A percentile compares a stretch with the other conserved stretches of the same genome.
phyloP scores from a whole-genome alignment of 345 rosid species.

The Dimocarpus longan region DNA sequence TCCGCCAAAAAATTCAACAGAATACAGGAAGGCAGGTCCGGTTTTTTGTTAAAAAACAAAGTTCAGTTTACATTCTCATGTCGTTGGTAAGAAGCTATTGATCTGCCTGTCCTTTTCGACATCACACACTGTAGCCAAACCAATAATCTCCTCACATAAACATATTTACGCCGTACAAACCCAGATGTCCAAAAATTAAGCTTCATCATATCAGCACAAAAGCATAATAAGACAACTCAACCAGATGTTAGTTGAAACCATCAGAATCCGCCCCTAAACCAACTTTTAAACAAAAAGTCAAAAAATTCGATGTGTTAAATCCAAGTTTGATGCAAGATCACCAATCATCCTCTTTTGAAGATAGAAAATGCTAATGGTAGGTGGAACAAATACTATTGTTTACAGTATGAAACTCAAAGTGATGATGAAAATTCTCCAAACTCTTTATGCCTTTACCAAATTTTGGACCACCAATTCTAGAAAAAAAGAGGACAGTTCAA shows the following conservation, averaged over 20 bases:
- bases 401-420: constrained; percentile 30
- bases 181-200: background rate
- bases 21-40: background rate
- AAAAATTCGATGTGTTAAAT: background rate
- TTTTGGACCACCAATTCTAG: constrained; percentile 49
- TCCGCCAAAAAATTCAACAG: background rate
- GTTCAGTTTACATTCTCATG: background rate
- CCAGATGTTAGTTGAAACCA: background rate
- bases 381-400: constrained; percentile 29
- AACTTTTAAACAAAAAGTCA: background rate
- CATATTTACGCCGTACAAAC: background rate
- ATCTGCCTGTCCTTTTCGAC: background rate
- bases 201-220: background rate
- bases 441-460: constrained; percentile 31
- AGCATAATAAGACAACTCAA: constrained; percentile 4
- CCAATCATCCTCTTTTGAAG: constrained; percentile 10
- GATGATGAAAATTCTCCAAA: constrained; percentile 33
- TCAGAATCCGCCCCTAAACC: background rate
- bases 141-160: background rate
- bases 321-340: background rate
- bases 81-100: background rate
- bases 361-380: constrained; percentile 14
- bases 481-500: constrained; percentile 27
- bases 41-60: background rate
- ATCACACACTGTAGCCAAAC: background rate